These are phyloP conservation scores for Psilocybe subaeruginosa DNA, from an alignment of 768 basidiomycete species.

Conservation along the genomic window DNA sequence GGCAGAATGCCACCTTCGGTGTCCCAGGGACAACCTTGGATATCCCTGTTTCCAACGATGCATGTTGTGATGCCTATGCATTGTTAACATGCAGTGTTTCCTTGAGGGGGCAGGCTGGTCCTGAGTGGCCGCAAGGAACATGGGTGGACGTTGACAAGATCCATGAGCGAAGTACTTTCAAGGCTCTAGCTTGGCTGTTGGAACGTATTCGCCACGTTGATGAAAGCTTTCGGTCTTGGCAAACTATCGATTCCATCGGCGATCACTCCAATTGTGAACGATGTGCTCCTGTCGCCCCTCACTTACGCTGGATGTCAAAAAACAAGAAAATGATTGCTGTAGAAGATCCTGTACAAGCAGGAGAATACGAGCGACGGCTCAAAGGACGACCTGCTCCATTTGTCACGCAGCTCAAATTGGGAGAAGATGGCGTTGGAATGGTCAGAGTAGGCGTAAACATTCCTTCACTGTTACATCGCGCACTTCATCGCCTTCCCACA, in stretches of 20 bases:
- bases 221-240: constrained; percentile 70
- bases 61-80: constrained; percentile 77
- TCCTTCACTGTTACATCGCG: constrained; percentile 85
- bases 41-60: constrained; percentile 55
- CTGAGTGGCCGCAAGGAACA: constrained; percentile 74
- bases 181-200: constrained; percentile 82
- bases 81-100: constrained; percentile 79
- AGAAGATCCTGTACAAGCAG: constrained; percentile 87
- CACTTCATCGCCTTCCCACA: constrained; percentile 75
- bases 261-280: constrained; percentile 65
- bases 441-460: constrained; percentile 90
- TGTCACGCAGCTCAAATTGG: constrained; percentile 78
- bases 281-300: constrained; percentile 81
- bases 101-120: constrained; percentile 67
- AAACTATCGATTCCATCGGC: constrained; percentile 47
- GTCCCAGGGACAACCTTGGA: constrained; percentile 58
- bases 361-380: constrained; percentile 84
- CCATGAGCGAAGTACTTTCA: constrained; percentile 83
- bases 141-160: constrained; percentile 88
- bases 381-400: constrained; percentile 88
- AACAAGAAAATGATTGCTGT: constrained; percentile 68
- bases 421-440: constrained; percentile 62
- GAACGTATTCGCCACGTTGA: constrained; percentile 82
- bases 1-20: constrained; percentile 62
- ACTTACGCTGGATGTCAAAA: constrained; percentile 71